Percentiles rank a stretch among this genome's conserved stretches.
These are phyloP conservation scores for Zelopaecilomyces penicillatus DNA, from an alignment of 2,329 filamentous ascomycete genomes.

Conservation along the genomic window DNA sequence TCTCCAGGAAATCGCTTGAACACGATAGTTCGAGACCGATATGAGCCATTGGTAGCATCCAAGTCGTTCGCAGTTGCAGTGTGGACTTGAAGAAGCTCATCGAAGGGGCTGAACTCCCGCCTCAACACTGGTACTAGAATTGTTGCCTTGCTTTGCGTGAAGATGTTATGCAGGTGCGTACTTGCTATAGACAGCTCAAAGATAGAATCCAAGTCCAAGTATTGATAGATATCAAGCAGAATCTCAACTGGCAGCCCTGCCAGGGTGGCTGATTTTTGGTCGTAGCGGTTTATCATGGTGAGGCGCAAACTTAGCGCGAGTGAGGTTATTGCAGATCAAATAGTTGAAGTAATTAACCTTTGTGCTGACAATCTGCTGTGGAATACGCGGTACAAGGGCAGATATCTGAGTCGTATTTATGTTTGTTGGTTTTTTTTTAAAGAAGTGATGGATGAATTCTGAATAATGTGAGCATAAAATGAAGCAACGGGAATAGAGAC, in stretches of 20 bases:
- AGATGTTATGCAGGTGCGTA: conserved; percentile 31
- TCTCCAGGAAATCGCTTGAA: conserved; percentile 30
- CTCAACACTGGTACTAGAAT: conserved; percentile 36
- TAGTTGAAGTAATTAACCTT: too few species aligned
- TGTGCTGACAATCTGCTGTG: too few species aligned
- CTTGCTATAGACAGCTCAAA: conserved; percentile 30
- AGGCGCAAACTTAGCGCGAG: too few species aligned
- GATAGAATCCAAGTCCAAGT: conserved; percentile 34
- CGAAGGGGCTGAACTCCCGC: conserved; percentile 35
- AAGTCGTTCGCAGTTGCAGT: conserved; percentile 33
- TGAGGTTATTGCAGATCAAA: too few species aligned
- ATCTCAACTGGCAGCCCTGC: conserved; percentile 36
- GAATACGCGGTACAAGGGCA: too few species aligned
- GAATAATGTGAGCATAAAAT: too few species aligned
- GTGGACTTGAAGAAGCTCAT: conserved; percentile 38
- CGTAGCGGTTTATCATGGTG: too few species aligned
- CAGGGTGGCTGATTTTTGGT: conserved; percentile 13
- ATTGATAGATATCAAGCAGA: conserved; percentile 38
- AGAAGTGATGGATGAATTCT: too few species aligned
- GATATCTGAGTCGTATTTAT: too few species aligned
- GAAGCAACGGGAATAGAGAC: too few species aligned
- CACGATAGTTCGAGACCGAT: conserved; percentile 30
- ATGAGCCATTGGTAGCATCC: conserved; percentile 21
- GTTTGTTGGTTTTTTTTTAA: too few species aligned
- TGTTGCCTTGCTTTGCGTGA: conserved; percentile 29